Base-by-base conservation (phyloP, 495 filamentous ascomycete species). In the Aspergillus conjunctus region DNA sequence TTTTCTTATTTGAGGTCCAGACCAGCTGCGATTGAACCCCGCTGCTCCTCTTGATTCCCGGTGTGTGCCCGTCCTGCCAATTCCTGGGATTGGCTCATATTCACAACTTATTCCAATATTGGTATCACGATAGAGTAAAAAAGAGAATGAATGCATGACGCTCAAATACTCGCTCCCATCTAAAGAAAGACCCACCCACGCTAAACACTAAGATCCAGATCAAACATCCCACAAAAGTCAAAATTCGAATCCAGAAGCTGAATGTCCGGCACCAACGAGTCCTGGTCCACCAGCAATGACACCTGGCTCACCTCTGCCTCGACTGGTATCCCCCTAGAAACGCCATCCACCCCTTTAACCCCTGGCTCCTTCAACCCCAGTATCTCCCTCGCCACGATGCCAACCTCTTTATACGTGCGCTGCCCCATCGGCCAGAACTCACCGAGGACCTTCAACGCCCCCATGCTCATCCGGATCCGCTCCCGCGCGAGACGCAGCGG, bases 401-500 rank as follows among this genome's bases (percentile, higher is more conserved):
- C 66, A 0, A 68, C 58, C 39, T 68, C 66, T 21, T 33, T 54
- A 26, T 68, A 68, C 0, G 63, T 66, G 8, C 66, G 54, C 54
- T 37, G 62, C 1, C 63, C 66, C 37, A 68, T 54, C 6, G 51
- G 22, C 63, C 66, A 68, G 32, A 59, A 57, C 51, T 66, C 60
- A 10, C 66, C 59, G 7, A 68, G 39, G 15, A 59, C 54, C 48
- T 68, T 68, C 43, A 68, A 43, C 15, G 60, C 57, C 3, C 66
- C 66, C 66, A 68, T 68, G 7, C 50, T 62, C 32, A 68, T 18
- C 0, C 66, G 66, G 15, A 68, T 61, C 2, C 61, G 61, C 20
- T 68, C 66, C 0, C 66, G 66, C 3, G 60, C 59, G 2, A 58
- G 49, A 7, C 34, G 41, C 34, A 60, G 44, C 20, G 30, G 30